A percentile compares a stretch with the other conserved stretches of the same genome.
These are phyloP conservation scores for Besnoitia besnoiti DNA, from an alignment of 169 alveolate genomes.

Conservation along the genomic window DNA sequence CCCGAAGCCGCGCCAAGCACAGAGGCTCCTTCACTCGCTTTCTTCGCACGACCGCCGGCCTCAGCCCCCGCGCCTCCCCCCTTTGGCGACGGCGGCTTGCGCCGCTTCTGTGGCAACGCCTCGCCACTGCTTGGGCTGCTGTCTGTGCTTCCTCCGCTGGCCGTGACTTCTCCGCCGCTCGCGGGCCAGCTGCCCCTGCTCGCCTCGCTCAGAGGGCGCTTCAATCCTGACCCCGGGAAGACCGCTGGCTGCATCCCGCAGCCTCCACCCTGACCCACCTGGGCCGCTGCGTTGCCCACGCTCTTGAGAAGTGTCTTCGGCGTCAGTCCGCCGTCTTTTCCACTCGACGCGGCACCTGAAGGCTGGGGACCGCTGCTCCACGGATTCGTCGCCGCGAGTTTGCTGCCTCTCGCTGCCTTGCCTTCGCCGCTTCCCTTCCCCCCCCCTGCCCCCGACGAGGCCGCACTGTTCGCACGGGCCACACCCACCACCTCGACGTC, in stretches of 20 bases:
- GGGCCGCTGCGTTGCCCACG: background rate
- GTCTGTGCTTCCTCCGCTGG: background rate
- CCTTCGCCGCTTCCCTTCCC: constrained; percentile 29
- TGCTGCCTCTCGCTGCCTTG: background rate
- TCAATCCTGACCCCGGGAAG: constrained; percentile 9
- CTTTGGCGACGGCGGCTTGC: background rate
- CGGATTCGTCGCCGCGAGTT: constrained; percentile 19
- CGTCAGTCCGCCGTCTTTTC: constrained; percentile 3
- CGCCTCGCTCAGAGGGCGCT: background rate
- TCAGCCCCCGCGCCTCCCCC: constrained; percentile 10
- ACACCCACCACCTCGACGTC: constrained; percentile 61
- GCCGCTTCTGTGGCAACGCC: background rate
- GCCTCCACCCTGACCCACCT: background rate
- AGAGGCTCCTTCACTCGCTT: constrained; percentile 34
- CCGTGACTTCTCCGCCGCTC: constrained; percentile 14
- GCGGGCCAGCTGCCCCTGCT: background rate
- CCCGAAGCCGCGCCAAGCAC: constrained; percentile 50
- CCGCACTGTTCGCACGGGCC: background rate
- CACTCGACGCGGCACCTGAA: background rate
- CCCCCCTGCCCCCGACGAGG: background rate
- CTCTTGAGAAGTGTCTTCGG: constrained; percentile 2
- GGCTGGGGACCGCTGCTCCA: background rate
- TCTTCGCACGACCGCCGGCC: constrained; percentile 43
- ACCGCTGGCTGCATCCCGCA: background rate
- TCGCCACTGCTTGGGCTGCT: constrained; percentile 24